Evolutionary conservation across 1,284 basidiomycete genomes (phyloP), one percentile per base, ranked within the genome.

Genomic region (Paramarasmius palmivorus): DNA sequence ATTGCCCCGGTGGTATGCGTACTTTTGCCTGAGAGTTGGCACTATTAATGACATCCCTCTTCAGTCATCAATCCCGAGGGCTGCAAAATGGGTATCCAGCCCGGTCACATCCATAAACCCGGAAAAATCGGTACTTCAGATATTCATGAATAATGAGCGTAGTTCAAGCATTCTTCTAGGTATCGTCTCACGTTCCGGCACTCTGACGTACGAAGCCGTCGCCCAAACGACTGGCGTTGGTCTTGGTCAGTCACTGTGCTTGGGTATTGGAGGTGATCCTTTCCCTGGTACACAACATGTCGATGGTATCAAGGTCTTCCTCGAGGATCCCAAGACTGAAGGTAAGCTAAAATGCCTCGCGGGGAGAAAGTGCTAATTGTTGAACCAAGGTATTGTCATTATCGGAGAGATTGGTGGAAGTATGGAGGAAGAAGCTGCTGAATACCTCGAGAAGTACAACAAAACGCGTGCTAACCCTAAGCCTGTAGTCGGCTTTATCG

Each of bases 81-180:
- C 15, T 99, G 97, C 81, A 99, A 99, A 81, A 98, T 99, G 86
- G 97, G 97, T 58, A 99, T 99, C 70, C 96, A 98, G 78, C 97
- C 97, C 23, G 96, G 95, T 38, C 94, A 97, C 69, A 96, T 99
- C 64, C 96, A 98, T 79, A 92, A 76, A 60, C 93, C 96, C 53
- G 96, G 96, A 53, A 94, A 90, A 62, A 95, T 97, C 62, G 94
- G 94, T 89, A 59, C 34, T 79, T 68, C 12, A n/a, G 26, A 48
- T 26, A 44, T 44, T 41, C 36, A 44, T 26, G 17, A 36, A 36
- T 46, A 14, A 35, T 35, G 22, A 53, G 56, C 44, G 8, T 10
- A 19, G 37, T 42, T 57, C 51, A 54, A 48, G 65, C 48, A 53
- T 41, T 50, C 47, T 48, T 49, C 32, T 55, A 93, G 93, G 94